Evolutionary conservation across 768 basidiomycete genomes (phyloP).

Genomic region (Mycena galericulata): DNA sequence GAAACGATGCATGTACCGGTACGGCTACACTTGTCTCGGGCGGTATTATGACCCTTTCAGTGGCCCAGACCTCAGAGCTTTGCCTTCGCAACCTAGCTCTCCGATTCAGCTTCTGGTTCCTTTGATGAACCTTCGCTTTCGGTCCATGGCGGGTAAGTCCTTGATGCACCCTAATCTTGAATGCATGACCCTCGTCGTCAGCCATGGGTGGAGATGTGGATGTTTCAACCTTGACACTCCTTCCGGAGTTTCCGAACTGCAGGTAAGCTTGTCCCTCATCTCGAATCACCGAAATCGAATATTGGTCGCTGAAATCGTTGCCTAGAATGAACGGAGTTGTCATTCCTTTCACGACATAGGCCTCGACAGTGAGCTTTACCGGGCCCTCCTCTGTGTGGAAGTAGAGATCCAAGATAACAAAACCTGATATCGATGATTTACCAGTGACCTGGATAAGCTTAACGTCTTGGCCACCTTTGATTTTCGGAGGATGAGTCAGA

Average conservation of each 20-base stretch:
- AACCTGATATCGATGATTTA: constrained; percentile 43
- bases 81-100: neutral
- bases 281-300: constrained; percentile 43
- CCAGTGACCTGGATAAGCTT: constrained; percentile 50
- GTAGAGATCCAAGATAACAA: constrained; percentile 39
- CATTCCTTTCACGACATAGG: constrained; percentile 32
- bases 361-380: constrained; percentile 42
- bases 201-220: neutral
- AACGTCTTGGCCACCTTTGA: constrained; percentile 37
- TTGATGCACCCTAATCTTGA: constrained; percentile 2
- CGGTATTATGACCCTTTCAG: constrained; percentile 21
- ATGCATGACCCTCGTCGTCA: constrained; percentile 12
- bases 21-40: constrained; percentile 23
- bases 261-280: constrained; percentile 18
- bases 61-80: constrained; percentile 19
- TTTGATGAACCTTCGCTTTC: neutral
- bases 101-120: constrained; percentile 7
- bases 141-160: neutral
- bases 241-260: constrained; percentile 3
- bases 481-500: constrained; percentile 15
- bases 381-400: constrained; percentile 39
- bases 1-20: constrained; percentile 2
- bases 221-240: neutral
- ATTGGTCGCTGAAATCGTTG: constrained; percentile 48
- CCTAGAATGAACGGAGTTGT: constrained; percentile 45